phyloP scores from a whole-genome alignment of 768 basidiomycete genomes.

The Rhodotorula kratochvilovae region DNA sequence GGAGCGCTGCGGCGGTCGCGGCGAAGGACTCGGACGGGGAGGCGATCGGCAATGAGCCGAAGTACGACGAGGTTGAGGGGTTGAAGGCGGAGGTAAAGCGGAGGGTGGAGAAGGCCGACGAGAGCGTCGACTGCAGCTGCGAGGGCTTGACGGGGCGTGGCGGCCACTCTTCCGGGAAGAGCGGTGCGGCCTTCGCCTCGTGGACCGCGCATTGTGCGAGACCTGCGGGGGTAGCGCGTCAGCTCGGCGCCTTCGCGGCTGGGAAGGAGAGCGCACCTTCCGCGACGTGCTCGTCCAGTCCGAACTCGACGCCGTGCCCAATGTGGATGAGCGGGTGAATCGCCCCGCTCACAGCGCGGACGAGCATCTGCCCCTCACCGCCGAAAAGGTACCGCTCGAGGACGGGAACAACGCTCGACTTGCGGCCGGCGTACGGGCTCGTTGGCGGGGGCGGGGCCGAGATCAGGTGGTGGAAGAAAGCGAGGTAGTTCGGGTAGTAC shows the following conservation, averaged over 20 bases:
- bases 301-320: slow-evolving; percentile 43
- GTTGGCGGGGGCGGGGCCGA: slow-evolving; percentile 1
- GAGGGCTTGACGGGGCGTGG: slow-evolving; percentile 22
- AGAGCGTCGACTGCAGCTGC: slow-evolving; percentile 13
- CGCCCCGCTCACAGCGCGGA: slow-evolving; percentile 38
- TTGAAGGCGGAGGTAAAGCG: slow-evolving; percentile 2
- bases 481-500: slow-evolving; percentile 42
- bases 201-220: slow-evolving; percentile 42
- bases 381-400: slow-evolving; percentile 42
- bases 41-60: slow-evolving; percentile 19
- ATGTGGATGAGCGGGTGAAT: slow-evolving; percentile 44
- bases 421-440: slow-evolving; percentile 10
- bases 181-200: slow-evolving; percentile 1
- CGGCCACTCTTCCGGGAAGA: slow-evolving; percentile 40
- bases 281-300: slow-evolving; percentile 38
- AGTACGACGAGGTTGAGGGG: not conserved
- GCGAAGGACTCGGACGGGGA: slow-evolving; percentile 17
- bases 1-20: slow-evolving; percentile 15
- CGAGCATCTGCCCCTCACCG: slow-evolving; percentile 37
- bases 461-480: slow-evolving; percentile 39
- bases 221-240: not conserved
- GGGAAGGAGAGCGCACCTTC: slow-evolving; percentile 21
- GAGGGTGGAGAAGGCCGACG: slow-evolving; percentile 33
- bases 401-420: slow-evolving; percentile 24
- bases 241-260: not conserved